phyloP scores from a whole-genome alignment of 2,329 filamentous ascomycete genomes.

The Sarocladiaceae sp. region DNA sequence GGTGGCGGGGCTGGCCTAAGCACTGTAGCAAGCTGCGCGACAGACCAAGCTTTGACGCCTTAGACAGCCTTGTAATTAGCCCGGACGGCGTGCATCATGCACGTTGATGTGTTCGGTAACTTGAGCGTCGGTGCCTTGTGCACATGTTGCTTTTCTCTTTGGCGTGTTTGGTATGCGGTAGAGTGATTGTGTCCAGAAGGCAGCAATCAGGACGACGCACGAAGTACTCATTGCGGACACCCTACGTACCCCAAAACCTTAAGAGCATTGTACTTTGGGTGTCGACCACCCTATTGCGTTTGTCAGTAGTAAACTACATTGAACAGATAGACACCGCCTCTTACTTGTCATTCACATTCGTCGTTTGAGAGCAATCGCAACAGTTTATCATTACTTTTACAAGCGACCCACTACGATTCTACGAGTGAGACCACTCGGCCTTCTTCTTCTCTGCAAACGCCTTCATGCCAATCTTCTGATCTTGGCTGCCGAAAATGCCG shows the following conservation, averaged over 20 bases:
- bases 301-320: too few relatives aligned
- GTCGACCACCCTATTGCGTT: too few relatives aligned
- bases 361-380: not conserved
- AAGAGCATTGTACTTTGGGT: too few relatives aligned
- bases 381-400: too few relatives aligned
- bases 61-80: constrained; percentile 1
- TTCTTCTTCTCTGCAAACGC: constrained; percentile 96
- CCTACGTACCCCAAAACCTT: too few relatives aligned
- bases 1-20: constrained; percentile 5
- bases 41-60: not conserved
- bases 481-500: constrained; percentile 84
- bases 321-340: too few relatives aligned
- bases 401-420: constrained; percentile 17
- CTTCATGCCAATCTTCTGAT: constrained; percentile 96
- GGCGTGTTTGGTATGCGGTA: not conserved
- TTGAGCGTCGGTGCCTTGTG: not conserved
- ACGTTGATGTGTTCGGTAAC: not conserved
- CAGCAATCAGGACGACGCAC: not conserved
- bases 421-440: constrained; percentile 83
- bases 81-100: constrained; percentile 1
- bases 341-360: too few relatives aligned
- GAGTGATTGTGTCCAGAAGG: not conserved
- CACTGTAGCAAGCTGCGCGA: constrained; percentile 1
- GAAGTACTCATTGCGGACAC: too few relatives aligned
- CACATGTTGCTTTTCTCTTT: not conserved